These are phyloP conservation scores for Linanthus parryae DNA, from an alignment of 148 eudicot species.

Conservation along the genomic window DNA sequence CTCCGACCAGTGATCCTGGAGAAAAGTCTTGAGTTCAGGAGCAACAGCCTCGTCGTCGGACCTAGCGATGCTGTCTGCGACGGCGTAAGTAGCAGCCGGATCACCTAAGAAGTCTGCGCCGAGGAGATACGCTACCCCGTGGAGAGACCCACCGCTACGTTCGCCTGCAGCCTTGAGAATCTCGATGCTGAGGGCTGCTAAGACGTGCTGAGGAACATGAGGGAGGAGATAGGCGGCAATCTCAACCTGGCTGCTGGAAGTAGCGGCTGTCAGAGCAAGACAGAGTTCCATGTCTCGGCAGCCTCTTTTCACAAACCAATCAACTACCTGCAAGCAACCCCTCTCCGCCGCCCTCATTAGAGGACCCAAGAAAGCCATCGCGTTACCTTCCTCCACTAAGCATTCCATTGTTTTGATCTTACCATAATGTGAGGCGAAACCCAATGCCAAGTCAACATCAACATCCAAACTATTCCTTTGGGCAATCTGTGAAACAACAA, in stretches of 20 bases:
- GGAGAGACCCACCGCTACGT: slow-evolving; percentile 80
- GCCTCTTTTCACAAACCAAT: slow-evolving; percentile 89
- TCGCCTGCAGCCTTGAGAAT: slow-evolving; percentile 98
- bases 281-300: slow-evolving; percentile 99
- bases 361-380: slow-evolving; percentile 95
- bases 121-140: slow-evolving; percentile 92
- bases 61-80: slow-evolving; percentile 75
- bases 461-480: slow-evolving; percentile 95
- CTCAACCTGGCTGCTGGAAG: slow-evolving; percentile 84
- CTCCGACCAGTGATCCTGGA: slow-evolving; percentile 78
- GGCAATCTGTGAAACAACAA: slow-evolving; percentile 71
- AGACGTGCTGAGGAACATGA: slow-evolving; percentile 91
- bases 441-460: slow-evolving; percentile 91
- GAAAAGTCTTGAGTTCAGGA: slow-evolving; percentile 61
- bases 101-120: slow-evolving; percentile 74
- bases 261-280: slow-evolving; percentile 96
- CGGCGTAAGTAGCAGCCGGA: slow-evolving; percentile 75
- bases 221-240: slow-evolving; percentile 87
- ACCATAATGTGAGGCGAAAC: slow-evolving; percentile 91
- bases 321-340: slow-evolving; percentile 79
- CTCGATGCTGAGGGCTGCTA: slow-evolving; percentile 88
- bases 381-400: slow-evolving; percentile 93
- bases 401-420: slow-evolving; percentile 94
- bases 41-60: slow-evolving; percentile 69
- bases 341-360: slow-evolving; percentile 93